phyloP scores from a whole-genome alignment of 164 flowering plant genomes.

The Tinospora cordifolia region DNA sequence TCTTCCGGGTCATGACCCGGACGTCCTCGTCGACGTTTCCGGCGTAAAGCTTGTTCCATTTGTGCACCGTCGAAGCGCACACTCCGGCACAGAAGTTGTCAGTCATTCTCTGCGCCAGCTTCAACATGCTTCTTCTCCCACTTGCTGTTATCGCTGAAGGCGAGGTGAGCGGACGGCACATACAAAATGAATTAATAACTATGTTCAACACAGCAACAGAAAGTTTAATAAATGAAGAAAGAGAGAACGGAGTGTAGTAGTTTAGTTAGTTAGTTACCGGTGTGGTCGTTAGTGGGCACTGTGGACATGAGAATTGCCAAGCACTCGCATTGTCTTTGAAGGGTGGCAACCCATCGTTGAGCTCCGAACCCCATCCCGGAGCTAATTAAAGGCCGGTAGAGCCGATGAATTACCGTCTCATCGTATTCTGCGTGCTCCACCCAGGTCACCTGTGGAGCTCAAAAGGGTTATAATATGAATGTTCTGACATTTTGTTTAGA shows the following conservation, averaged over 20 bases:
- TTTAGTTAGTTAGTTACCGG: constrained; percentile 27
- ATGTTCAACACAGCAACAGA: too few relatives aligned
- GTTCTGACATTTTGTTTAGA: not conserved
- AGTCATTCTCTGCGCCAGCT: constrained; percentile 91
- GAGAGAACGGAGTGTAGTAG: too few relatives aligned
- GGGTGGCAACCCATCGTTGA: constrained; percentile 86
- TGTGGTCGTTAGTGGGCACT: constrained; percentile 46
- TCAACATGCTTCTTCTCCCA: constrained; percentile 89
- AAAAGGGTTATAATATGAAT: not conserved
- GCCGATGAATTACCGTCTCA: constrained; percentile 60
- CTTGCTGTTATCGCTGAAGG: constrained; percentile 57
- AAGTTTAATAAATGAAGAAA: too few relatives aligned
- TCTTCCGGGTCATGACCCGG: constrained; percentile 87
- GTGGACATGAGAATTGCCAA: constrained; percentile 91
- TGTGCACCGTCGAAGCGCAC: constrained; percentile 79
- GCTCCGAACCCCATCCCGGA: constrained; percentile 96
- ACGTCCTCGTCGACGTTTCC: constrained; percentile 73
- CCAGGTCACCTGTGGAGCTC: constrained; percentile 75
- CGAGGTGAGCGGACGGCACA: not conserved
- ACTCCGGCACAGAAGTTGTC: constrained; percentile 92
- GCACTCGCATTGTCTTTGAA: constrained; percentile 87
- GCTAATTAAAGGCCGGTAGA: constrained; percentile 63
- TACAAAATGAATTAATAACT: too few relatives aligned
- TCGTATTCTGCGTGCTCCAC: constrained; percentile 95
- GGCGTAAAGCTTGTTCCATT: constrained; percentile 78